A percentile compares a stretch with the other conserved stretches of the same genome.
phyloP scores from a whole-genome alignment of 176 grass and related monocot genomes.

The Sorghum bicolor region Sorghum_bicolor_NCBIv3 NC_012872.2:8071001-8071500 shows the following conservation, averaged over 20 bases:
- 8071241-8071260: constrained; percentile 32
- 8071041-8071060: background rate
- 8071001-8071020: background rate
- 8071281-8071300: constrained; percentile 75
- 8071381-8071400: constrained; percentile 5
- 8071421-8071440: background rate
- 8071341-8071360: background rate
- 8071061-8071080: background rate
- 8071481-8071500: background rate
- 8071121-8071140: constrained; percentile 77
- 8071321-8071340: background rate
- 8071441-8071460: background rate
- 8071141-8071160: constrained; percentile 76
- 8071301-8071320: constrained; percentile 68
- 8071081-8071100: background rate
- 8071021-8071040: background rate
- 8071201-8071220: constrained; percentile 34
- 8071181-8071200: constrained; percentile 48
- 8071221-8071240: constrained; percentile 28
- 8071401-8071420: background rate
- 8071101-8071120: constrained; percentile 49
- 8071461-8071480: constrained; percentile 19
- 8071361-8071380: background rate
- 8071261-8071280: constrained; percentile 67
- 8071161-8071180: constrained; percentile 51